phyloP scores from a whole-genome alignment of 495 filamentous ascomycete species.

The Aspergillus olivimuriae region DNA sequence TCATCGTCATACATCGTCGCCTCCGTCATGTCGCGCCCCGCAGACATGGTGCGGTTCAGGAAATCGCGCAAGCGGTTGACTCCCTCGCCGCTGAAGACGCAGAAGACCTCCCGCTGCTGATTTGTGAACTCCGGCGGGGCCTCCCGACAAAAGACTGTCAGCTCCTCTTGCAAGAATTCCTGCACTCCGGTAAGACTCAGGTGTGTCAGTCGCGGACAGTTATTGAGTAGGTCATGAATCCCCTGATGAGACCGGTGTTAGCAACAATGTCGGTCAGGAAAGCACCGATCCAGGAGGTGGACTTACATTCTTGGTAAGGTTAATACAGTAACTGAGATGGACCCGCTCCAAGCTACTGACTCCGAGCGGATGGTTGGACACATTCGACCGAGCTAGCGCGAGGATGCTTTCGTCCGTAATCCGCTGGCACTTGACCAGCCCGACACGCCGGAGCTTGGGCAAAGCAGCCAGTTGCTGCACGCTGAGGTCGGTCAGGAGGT shows the following conservation, averaged over 20 bases:
- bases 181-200: slow-evolving; percentile 93
- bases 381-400: slow-evolving; percentile 62
- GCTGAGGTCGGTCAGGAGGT: slow-evolving; percentile 78
- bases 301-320: slow-evolving; percentile 71
- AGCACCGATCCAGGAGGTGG: not conserved
- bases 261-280: slow-evolving; percentile 7
- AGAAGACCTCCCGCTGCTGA: slow-evolving; percentile 91
- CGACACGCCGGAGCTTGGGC: slow-evolving; percentile 89
- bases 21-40: slow-evolving; percentile 34
- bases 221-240: slow-evolving; percentile 81
- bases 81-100: slow-evolving; percentile 89
- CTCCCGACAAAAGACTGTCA: slow-evolving; percentile 76
- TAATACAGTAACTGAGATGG: slow-evolving; percentile 91
- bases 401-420: slow-evolving; percentile 88
- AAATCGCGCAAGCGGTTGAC: slow-evolving; percentile 71
- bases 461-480: slow-evolving; percentile 79
- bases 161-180: slow-evolving; percentile 65
- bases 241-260: slow-evolving; percentile 53
- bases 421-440: slow-evolving; percentile 83
- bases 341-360: slow-evolving; percentile 76
- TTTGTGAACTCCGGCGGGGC: slow-evolving; percentile 91
- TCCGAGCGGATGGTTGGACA: slow-evolving; percentile 34
- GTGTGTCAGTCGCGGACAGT: slow-evolving; percentile 88
- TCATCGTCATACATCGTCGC: slow-evolving; percentile 52
- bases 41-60: slow-evolving; percentile 49